Base-by-base conservation (phyloP, 495 filamentous ascomycete species). In the Beverwykella pulmonaria region DNA sequence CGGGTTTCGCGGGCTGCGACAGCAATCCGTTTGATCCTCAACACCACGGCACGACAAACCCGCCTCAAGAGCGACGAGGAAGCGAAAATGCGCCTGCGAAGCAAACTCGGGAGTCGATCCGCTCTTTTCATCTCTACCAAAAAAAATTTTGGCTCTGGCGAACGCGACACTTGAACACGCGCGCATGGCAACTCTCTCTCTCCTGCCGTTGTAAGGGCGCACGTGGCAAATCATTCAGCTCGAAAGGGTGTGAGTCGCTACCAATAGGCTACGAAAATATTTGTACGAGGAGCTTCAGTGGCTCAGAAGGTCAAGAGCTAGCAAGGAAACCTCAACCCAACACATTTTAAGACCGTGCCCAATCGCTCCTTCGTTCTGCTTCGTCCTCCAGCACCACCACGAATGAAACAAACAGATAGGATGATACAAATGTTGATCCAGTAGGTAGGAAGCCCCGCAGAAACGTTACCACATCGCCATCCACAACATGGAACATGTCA, bases 401-500 rank as follows among this genome's bases (percentile, higher is more conserved):
- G 50, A 15, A 61, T 20, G 41, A 46, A 19, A 54, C 19, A 61
- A 39, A 27, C 27, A 48, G 46, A 53, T 41, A 54, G 14, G 30
- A 22, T 41, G 30, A 52, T 62, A 53, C 52, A 64, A 9, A 23
- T 44, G 27, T 53, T 14, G 46, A 25, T 39, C 36, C 32, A 58
- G 52, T 41, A 49, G 25, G 8, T 50, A 58, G 46, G 53, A 57
- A 65, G 46, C 7, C 12, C 10, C 48, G n/a, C 8, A 39, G 50
- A 65, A 14, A 27, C 46, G 1, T 59, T 29, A 30, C 48, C 26
- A 10, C 48, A 27, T 23, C 9, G 30, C 32, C 32, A 25, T 17
- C 53, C n/a, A 48, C 22, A 44, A 27, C 58, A 34, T 61, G 23
- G 50, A 54, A 66, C 23, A 63, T 29, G 48, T 26, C 20, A 25